phyloP scores from a whole-genome alignment of 2,329 filamentous ascomycete species.

The Didymella pomorum region DNA sequence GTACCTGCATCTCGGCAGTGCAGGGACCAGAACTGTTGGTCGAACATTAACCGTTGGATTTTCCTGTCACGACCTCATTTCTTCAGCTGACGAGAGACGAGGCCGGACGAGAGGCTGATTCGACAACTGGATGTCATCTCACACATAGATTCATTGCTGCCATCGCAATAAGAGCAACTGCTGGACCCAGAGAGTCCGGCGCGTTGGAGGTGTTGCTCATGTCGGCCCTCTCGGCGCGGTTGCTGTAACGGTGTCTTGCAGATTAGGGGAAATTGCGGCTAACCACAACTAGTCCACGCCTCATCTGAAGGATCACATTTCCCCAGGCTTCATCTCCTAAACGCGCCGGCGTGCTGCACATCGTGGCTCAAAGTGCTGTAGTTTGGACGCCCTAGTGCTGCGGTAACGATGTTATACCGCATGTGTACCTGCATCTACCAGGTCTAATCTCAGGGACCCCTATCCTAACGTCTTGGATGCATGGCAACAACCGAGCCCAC shows the following conservation, averaged over 20 bases:
- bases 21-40: slow-evolving; percentile 15
- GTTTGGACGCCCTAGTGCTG: slow-evolving; percentile 25
- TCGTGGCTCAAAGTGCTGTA: slow-evolving; percentile 35
- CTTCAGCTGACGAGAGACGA: slow-evolving; percentile 14
- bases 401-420: slow-evolving; percentile 30
- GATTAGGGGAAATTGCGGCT: slow-evolving; percentile 19
- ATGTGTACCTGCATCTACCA: slow-evolving; percentile 33
- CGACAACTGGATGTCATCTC: not conserved
- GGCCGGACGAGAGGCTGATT: not conserved
- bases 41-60: slow-evolving; percentile 29
- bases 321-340: slow-evolving; percentile 24
- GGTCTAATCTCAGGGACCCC: slow-evolving; percentile 44
- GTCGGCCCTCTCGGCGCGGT: slow-evolving; percentile 7
- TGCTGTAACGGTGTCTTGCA: slow-evolving; percentile 6
- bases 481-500: slow-evolving; percentile 22
- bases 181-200: not conserved
- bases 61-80: slow-evolving; percentile 14
- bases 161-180: not conserved
- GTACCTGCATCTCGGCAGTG: slow-evolving; percentile 36
- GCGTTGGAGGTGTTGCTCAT: slow-evolving; percentile 2
- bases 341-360: slow-evolving; percentile 26
- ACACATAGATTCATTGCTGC: not conserved
- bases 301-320: slow-evolving; percentile 20
- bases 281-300: slow-evolving; percentile 16
- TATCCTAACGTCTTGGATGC: slow-evolving; percentile 39